These are phyloP conservation scores for Myrmaecium sp. DNA, from an alignment of 2,329 filamentous ascomycete species.

Conservation along the genomic window DNA sequence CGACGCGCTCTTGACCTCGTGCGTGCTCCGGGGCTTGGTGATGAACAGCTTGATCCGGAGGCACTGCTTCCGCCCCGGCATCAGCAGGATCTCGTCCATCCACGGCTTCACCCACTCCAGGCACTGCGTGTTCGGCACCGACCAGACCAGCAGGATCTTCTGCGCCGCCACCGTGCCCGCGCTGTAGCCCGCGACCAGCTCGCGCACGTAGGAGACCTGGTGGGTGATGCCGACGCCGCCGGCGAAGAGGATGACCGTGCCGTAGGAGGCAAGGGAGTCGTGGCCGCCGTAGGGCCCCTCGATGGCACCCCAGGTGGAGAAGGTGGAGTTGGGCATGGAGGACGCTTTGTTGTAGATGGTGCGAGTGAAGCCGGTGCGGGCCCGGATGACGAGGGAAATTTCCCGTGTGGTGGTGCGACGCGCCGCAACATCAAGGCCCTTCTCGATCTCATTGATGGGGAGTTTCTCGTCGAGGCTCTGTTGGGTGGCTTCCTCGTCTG, in stretches of 20 bases:
- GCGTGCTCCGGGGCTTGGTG: conserved; percentile 38
- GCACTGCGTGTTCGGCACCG: conserved; percentile 53
- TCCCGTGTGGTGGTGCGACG: conserved; percentile 21
- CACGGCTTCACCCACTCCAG: conserved; percentile 47
- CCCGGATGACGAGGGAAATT: conserved; percentile 57
- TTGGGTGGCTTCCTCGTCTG: conserved; percentile 12
- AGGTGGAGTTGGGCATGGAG: conserved; percentile 40
- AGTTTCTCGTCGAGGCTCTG: conserved; percentile 15
- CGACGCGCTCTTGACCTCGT: conserved; percentile 38
- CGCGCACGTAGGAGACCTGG: conserved; percentile 56
- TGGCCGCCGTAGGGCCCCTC: conserved; percentile 64
- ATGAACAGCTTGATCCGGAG: conserved; percentile 46
- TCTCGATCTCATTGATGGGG: no score
- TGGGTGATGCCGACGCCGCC: conserved; percentile 71
- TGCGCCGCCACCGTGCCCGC: conserved; percentile 54
- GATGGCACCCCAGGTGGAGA: conserved; percentile 48
- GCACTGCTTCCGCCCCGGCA: conserved; percentile 41
- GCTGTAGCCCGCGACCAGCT: conserved; percentile 51
- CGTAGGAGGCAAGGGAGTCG: conserved; percentile 56
- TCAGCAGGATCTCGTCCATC: conserved; percentile 47
- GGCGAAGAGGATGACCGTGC: conserved; percentile 62
- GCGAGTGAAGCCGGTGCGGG: conserved; percentile 56
- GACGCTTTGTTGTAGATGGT: conserved; percentile 51
- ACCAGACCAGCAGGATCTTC: conserved; percentile 61
- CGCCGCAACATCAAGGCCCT: no score